A percentile compares a stretch with the other conserved stretches of the same genome.
Conservation (phyloP, 148 eudicot species). For the Cornus florida region DNA sequence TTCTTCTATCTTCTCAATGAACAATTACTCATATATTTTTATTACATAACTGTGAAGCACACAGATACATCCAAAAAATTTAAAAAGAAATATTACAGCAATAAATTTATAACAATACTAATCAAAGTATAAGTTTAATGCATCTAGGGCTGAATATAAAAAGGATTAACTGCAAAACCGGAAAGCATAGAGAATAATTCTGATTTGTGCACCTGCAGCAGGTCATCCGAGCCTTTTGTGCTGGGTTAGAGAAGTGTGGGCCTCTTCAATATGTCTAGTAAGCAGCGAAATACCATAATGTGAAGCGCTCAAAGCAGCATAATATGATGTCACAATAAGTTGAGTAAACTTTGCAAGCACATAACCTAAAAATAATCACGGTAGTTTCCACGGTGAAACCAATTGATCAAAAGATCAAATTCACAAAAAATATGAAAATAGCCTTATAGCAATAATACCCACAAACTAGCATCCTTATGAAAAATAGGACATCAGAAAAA, state of each 20-base stretch:
- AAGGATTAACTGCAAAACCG: slow-evolving; percentile 8
- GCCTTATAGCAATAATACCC: too few relatives aligned
- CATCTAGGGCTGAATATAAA: not conserved
- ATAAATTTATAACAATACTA: not conserved
- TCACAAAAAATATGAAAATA: too few relatives aligned
- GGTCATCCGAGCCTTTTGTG: slow-evolving; percentile 42
- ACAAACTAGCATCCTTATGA: too few relatives aligned
- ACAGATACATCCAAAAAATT: not conserved
- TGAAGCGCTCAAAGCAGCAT: too few relatives aligned
- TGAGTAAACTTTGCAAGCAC: too few relatives aligned
- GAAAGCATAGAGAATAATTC: slow-evolving; percentile 5
- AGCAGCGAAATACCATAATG: too few relatives aligned
- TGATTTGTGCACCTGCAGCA: slow-evolving; percentile 19
- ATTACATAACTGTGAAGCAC: not conserved
- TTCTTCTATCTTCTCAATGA: not conserved
- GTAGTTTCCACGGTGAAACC: too few relatives aligned
- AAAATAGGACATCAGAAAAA: too few relatives aligned
- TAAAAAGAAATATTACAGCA: too few relatives aligned
- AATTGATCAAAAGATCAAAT: too few relatives aligned
- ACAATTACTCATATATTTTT: not conserved
- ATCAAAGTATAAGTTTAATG: not conserved
- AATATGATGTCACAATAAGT: too few relatives aligned
- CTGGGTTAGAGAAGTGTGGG: slow-evolving; percentile 51
- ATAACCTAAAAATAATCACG: too few relatives aligned
- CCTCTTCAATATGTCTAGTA: slow-evolving; percentile 70